Conservation (phyloP, 257 asterid genomes). For the Plectranthus barbatus region DNA sequence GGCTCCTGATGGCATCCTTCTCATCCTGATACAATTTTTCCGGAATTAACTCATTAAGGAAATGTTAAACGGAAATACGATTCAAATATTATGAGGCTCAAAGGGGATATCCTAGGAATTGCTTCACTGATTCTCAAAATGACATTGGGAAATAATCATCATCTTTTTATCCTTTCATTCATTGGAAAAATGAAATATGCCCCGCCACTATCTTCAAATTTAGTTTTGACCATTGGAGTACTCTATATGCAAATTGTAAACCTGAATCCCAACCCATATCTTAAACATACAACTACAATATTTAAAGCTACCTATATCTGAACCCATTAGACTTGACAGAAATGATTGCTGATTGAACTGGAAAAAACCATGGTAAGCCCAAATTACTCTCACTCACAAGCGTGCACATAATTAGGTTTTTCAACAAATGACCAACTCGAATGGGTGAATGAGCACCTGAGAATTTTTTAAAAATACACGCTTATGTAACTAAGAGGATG, state of each 20-base stretch:
- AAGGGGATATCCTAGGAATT: neutral
- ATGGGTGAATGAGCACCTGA: neutral
- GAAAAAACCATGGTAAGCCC: neutral
- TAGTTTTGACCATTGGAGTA: neutral
- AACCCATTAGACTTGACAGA: neutral
- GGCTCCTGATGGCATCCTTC: constrained; percentile 90
- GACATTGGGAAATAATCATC: neutral
- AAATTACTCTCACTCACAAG: too few species aligned
- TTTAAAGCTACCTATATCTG: neutral
- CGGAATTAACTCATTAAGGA: neutral
- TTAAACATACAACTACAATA: neutral
- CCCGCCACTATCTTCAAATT: neutral
- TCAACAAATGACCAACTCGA: neutral
- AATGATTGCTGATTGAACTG: neutral
- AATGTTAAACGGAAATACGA: neutral
- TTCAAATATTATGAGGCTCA: neutral
- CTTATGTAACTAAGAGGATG: neutral
- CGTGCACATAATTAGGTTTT: neutral
- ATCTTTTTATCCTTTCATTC: neutral
- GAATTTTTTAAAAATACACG: neutral
- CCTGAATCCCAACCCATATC: neutral
- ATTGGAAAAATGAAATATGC: neutral
- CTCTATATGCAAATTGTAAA: too few species aligned
- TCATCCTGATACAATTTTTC: constrained; percentile 53
- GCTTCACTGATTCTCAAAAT: neutral